Conservation (phyloP, 1,139 yeast genomes). For the Candida sp. region DNA sequence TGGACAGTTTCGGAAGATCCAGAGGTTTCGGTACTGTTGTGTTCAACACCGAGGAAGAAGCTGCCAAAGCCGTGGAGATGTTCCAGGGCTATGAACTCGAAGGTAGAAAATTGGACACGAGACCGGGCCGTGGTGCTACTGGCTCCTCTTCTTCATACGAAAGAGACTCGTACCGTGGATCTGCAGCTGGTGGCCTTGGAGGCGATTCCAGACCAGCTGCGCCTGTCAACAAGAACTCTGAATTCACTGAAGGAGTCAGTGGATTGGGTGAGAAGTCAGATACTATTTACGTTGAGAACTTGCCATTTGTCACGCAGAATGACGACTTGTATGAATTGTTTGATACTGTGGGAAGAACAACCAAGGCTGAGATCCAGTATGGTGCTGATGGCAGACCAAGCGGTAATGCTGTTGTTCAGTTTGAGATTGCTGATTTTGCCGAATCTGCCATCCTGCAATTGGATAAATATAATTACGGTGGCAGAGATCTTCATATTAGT, state of each 20-base stretch:
- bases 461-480: constrained; percentile 84
- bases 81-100: constrained; percentile 71
- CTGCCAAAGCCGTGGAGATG: constrained; percentile 61
- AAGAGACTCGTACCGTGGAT: constrained; percentile 6
- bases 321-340: constrained; percentile 87
- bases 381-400: constrained; percentile 68
- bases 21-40: constrained; percentile 87
- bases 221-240: constrained; percentile 39
- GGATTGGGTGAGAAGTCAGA: constrained; percentile 70
- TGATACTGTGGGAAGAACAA: constrained; percentile 82
- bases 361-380: constrained; percentile 77
- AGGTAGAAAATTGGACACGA: constrained; percentile 72
- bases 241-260: constrained; percentile 65
- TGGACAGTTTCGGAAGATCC: constrained; percentile 75
- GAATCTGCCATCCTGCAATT: constrained; percentile 76
- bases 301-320: constrained; percentile 89
- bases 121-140: constrained; percentile 50
- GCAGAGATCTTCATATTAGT: constrained; percentile 67
- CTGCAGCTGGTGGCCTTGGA: constrained; percentile 1
- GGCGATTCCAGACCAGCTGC: not conserved
- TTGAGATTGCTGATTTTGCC: constrained; percentile 71
- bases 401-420: constrained; percentile 87
- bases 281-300: constrained; percentile 72
- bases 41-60: constrained; percentile 62
- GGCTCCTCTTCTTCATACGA: constrained; percentile 3